Evolutionary conservation across 257 asterid species (phyloP), one percentile per base, ranked within the genome.

Genomic region (Gentiana dahurica): DNA sequence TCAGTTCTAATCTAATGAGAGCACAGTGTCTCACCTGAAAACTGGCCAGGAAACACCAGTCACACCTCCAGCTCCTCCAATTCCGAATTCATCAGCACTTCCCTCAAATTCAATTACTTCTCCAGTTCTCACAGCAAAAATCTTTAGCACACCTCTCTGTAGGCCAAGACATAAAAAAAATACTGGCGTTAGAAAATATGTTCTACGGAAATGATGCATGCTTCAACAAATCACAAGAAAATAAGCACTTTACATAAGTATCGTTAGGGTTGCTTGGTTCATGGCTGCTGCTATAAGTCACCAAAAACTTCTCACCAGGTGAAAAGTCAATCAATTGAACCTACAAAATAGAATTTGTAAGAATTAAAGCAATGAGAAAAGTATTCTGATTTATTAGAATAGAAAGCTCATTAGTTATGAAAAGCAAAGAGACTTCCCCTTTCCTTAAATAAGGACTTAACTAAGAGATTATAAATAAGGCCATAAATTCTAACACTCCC

Each of bases 211-310:
- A 9, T 1, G 11, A 60, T 53, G 12, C 24, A 50, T 51, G 34
- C 53, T 58, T 45, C 6, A 38, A 38, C 36, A 36, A n/a, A 35
- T 34, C 24, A 38, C 4, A 4, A 35, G 12, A 53, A 36, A 12
- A 37, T 41, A 47, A 36, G 47, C 39, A 13, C 24, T 43, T 76
- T 78, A 91, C 97, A 76, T 92, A 95, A 62, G 93, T 83, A 60
- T 92, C 98, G 3, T 94, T 93, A 34, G 98, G 98, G 68, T 85
- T 92, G 82, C 93, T 88, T 12, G 98, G 96, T 73, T 83, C 97
- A 37, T 87, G 95, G 76, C 95, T 89, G 84, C 24, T 24, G 24
- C 98, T 92, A 77, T 85, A 92, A 37, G 98, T 92, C 65, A 92
- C 97, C 77, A 92, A 68, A 66, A 69, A 92, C 60, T 62, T 82